Evolutionary conservation across 2,329 filamentous ascomycete species (phyloP), one percentile per base, ranked within the genome.

Genomic region (Dothistroma septosporum): DNA sequence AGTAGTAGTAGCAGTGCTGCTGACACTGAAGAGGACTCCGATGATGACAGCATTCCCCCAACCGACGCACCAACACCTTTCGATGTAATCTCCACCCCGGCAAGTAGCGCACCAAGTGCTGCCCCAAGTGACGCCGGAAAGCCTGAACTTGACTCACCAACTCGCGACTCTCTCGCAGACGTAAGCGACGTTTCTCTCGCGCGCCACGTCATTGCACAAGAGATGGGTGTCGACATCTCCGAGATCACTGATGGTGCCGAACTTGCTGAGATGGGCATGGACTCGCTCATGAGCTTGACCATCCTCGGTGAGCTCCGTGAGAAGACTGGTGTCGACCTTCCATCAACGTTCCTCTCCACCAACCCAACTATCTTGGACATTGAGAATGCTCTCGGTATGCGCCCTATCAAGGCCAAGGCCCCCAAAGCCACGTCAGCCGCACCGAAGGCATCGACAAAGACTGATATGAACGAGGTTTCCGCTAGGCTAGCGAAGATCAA

Each of bases 201-300:
- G 21, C 77, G 79, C 59, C 78, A 78, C 70, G 78, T 81, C 60
- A 75, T 82, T 41, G 79, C 79, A 14, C 76, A 80, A 58, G 80
- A 82, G 73, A 89, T 90, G 82, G 86, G 86, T 60, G 84, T 90
- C n/a, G 83, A 87, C 24, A 78, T 87, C 11, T 75, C 76, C 16
- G 80, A 82, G 66, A 79, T 82, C 63, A 79, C 78, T 2, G 80
- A 82, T 60, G 73, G 78, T 44, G 83, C 86, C 32, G 87, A 90
- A 55, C 82, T 88, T 1, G 79, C 80, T 1, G 84, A 87, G 65
- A 77, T 82, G 69, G 80, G 80, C 54, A 82, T 82, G 79, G 80
- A 82, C 70, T 82, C 79, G 19, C 70, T 82, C 50, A 81, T 82
- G 79, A 79, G 78, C 64, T 71, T 82, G 70, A 81, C 78, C 33